A percentile compares a stretch with the other conserved stretches of the same genome.
Evolutionary conservation across 78 protist species (phyloP).

Genomic region (Dictyostelium purpureum): DNA sequence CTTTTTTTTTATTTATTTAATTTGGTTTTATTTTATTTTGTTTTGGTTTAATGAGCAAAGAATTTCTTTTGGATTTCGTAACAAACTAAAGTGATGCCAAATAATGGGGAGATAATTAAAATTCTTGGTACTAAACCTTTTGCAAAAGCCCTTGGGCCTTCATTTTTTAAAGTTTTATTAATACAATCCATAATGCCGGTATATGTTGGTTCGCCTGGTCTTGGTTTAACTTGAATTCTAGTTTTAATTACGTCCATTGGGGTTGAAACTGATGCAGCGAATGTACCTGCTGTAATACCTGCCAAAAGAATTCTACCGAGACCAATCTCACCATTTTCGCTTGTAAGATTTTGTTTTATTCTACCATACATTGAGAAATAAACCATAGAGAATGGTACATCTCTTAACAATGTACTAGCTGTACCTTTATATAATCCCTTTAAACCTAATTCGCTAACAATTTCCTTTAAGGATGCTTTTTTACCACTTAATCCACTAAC

Average conservation of each 20-base stretch:
- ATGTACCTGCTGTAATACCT: slow-evolving; percentile 83
- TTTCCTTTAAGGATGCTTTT: slow-evolving; percentile 33
- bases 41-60: background rate
- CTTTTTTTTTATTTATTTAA: background rate
- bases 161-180: slow-evolving; percentile 35
- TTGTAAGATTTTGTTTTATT: slow-evolving; percentile 50
- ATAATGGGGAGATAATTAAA: slow-evolving; percentile 82
- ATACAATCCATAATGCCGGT: slow-evolving; percentile 83
- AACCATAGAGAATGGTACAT: slow-evolving; percentile 88
- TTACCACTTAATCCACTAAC: slow-evolving; percentile 38
- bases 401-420: slow-evolving; percentile 84
- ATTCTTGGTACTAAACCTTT: slow-evolving; percentile 84
- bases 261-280: slow-evolving; percentile 69
- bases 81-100: slow-evolving; percentile 85
- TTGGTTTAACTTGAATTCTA: slow-evolving; percentile 84
- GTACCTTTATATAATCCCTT: slow-evolving; percentile 88
- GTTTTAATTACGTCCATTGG: slow-evolving; percentile 90
- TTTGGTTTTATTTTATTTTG: background rate
- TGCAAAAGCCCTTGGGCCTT: slow-evolving; percentile 77
- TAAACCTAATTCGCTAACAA: slow-evolving; percentile 78
- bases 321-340: slow-evolving; percentile 30
- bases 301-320: slow-evolving; percentile 28
- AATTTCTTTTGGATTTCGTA: slow-evolving; percentile 80
- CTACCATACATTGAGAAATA: slow-evolving; percentile 88
- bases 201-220: slow-evolving; percentile 74